These are phyloP conservation scores for Cutaneotrichosporon mucoides DNA, from an alignment of 1,284 basidiomycete species.

Conservation along the genomic window DNA sequence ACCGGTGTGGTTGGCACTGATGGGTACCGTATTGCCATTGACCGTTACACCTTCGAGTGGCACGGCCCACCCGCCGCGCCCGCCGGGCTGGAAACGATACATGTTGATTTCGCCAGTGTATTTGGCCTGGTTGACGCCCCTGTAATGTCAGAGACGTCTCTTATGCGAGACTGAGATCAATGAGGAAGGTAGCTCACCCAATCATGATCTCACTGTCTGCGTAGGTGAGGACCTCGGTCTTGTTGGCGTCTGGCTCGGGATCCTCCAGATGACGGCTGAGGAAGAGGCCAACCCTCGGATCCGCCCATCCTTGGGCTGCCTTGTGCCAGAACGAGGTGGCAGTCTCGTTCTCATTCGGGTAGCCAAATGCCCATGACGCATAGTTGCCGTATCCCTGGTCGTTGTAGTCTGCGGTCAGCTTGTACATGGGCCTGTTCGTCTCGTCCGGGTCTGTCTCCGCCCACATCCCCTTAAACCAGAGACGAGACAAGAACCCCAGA, in stretches of 20 bases:
- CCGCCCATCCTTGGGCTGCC: background rate
- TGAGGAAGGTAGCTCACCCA: background rate
- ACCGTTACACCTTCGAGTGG: background rate
- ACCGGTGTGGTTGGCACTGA: background rate
- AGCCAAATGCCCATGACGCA: background rate
- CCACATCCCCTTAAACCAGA: too few species aligned
- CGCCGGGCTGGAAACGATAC: background rate
- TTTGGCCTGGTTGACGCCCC: background rate
- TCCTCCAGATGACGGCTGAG: background rate
- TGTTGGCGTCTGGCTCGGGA: background rate
- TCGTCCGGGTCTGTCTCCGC: too few species aligned
- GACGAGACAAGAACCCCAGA: too few species aligned
- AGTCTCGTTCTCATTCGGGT: background rate
- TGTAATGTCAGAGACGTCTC: background rate
- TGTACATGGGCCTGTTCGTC: too few species aligned
- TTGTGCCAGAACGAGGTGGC: background rate
- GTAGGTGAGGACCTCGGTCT: background rate
- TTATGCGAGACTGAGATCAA: too few species aligned
- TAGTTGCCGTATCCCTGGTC: background rate
- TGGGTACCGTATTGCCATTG: background rate
- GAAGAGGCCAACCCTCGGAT: background rate
- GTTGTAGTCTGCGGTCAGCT: background rate
- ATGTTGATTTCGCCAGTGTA: background rate
- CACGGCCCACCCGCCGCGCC: background rate
- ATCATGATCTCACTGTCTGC: background rate